Evolutionary conservation across 371 early-diverging fungal genomes (phyloP).

Genomic region (Apophysomyces elegans): DNA sequence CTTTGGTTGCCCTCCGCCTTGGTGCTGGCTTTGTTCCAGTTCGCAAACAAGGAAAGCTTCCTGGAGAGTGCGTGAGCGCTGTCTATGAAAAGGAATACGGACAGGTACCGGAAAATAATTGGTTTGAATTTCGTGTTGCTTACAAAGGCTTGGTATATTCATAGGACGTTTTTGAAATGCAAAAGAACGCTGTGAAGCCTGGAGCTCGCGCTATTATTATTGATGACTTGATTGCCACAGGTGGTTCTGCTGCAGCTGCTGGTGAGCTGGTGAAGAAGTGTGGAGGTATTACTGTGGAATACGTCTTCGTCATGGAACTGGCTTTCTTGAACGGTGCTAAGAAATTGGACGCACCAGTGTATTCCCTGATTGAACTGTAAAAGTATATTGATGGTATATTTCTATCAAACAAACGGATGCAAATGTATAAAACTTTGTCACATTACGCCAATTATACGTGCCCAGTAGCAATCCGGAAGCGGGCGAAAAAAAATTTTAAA

Average conservation of each 20-base stretch:
- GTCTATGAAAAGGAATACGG: constrained; percentile 96
- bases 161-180: constrained; percentile 92
- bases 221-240: constrained; percentile 97
- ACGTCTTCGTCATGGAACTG: constrained; percentile 92
- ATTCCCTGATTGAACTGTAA: constrained; percentile 84
- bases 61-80: constrained; percentile 74
- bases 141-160: neutral
- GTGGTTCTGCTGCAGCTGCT: constrained; percentile 87
- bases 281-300: constrained; percentile 81
- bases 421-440: too few relatives aligned
- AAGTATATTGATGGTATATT: neutral
- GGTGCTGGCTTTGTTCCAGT: constrained; percentile 94
- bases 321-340: constrained; percentile 81
- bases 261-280: constrained; percentile 78
- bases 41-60: constrained; percentile 96
- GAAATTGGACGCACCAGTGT: constrained; percentile 81
- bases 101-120: constrained; percentile 51
- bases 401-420: neutral
- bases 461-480: too few relatives aligned
- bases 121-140: too few relatives aligned
- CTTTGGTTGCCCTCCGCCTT: constrained; percentile 86
- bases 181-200: constrained; percentile 76
- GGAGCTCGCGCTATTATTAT: constrained; percentile 89
- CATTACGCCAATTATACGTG: too few relatives aligned
- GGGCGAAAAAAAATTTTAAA: too few relatives aligned